Evolutionary conservation across 179 eudicot genomes (phyloP), one percentile per base, ranked within the genome.

Genomic region (Carnegiea gigantea): DNA sequence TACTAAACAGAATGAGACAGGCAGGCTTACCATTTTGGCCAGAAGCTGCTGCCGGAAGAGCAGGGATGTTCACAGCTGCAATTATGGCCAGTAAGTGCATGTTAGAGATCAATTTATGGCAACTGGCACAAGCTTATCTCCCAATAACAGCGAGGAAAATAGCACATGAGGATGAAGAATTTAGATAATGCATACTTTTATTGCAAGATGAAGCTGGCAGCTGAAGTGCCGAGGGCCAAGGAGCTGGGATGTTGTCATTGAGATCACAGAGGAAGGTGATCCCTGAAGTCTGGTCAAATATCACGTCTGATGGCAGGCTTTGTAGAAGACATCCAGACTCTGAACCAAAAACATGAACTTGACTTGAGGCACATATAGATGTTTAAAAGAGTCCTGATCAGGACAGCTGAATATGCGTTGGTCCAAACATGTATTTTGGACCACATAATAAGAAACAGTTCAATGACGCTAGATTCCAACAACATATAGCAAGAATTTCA

Each of bases 211-310:
- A 89, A 81, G 95, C 67, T 49, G 96, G 90, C 85, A 87, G 72
- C 84, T 90, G 93, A 82, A 89, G 84, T 76, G 90, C 77, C 57
- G 96, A 90, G 30, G 99, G 99, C 99, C 99, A 96, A 82, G 94
- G 94, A 84, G 99, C 97, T 21, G 98, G 92, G 84, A 96, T 94
- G 86, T 96, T 94, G 84, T 96, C 99, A n/a, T 96, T 96, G 82
- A 96, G 88, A 85, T 96, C 99, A 79, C 99, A 96, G 36, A 92
- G 86, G 83, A 96, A 96, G 79, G 93, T 90, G 54, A 93, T 82
- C 78, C 99, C 99, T 21, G 95, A 79, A 78, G 84, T 84, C 79
- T 79, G 84, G 85, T 96, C 99, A 71, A 94, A 90, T 72, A 85
- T 87, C 83, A 87, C 96, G 70, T 96, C 99, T 33, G 99, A 92